Evolutionary conservation across 2,329 filamentous ascomycete genomes (phyloP).

Genomic region (Plenodomus tracheiphilus): DNA sequence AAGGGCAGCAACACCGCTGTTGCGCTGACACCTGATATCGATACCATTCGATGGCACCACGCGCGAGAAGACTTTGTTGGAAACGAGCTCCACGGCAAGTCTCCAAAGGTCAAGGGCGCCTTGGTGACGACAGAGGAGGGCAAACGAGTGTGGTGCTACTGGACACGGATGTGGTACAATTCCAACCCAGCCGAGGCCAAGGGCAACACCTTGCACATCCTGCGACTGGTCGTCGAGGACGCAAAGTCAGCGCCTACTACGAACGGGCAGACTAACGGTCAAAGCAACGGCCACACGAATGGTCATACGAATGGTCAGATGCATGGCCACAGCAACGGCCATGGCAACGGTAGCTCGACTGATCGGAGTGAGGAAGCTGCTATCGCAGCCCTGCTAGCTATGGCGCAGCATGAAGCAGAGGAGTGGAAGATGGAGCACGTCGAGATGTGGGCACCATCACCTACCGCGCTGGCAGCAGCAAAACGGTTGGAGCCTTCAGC

Average conservation of each 20-base stretch:
- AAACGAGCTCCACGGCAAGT: constrained; percentile 61
- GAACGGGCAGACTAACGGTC: constrained; percentile 23
- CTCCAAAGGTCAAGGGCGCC: constrained; percentile 70
- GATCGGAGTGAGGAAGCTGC: constrained; percentile 37
- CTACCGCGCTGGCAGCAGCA: constrained; percentile 50
- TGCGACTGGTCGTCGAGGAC: constrained; percentile 70
- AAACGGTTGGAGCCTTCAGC: constrained; percentile 51
- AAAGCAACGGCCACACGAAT: constrained; percentile 23
- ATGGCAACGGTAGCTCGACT: constrained; percentile 21
- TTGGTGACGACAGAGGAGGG: constrained; percentile 58
- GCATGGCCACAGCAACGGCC: constrained; percentile 16
- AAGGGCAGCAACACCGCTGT: constrained; percentile 56
- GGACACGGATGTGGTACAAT: constrained; percentile 68
- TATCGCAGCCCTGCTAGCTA: constrained; percentile 65
- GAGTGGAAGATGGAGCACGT: constrained; percentile 72
- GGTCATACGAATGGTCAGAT: constrained; percentile 14
- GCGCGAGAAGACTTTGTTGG: constrained; percentile 79
- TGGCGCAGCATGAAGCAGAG: constrained; percentile 71
- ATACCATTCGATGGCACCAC: constrained; percentile 75
- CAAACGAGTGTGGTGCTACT: constrained; percentile 72
- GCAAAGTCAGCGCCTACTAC: constrained; percentile 34
- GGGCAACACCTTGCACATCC: constrained; percentile 69
- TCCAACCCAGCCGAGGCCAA: constrained; percentile 56
- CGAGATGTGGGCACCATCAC: constrained; percentile 81
- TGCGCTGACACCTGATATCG: constrained; percentile 69